These are phyloP conservation scores for Nigrospora oryzae DNA, from an alignment of 2,329 filamentous ascomycete genomes.

Conservation along the genomic window DNA sequence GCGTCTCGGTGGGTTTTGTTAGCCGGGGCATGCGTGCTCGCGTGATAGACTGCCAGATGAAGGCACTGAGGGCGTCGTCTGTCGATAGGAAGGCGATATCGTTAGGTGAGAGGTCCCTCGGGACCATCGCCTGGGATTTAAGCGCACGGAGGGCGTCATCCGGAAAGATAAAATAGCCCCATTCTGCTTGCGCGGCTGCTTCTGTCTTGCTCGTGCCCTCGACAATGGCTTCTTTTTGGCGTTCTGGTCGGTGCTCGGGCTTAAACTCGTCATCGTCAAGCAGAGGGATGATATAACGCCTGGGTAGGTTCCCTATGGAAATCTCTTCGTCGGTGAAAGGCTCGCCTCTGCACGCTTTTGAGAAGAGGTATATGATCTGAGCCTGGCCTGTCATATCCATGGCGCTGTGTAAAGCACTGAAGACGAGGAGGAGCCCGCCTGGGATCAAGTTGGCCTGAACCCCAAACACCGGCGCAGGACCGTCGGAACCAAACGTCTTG, in stretches of 20 bases:
- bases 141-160: slow-evolving; percentile 25
- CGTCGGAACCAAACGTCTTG: background rate
- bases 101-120: background rate
- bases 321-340: slow-evolving; percentile 37
- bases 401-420: slow-evolving; percentile 36
- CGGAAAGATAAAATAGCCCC: slow-evolving; percentile 36
- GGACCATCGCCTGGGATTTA: slow-evolving; percentile 25
- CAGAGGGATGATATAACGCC: slow-evolving; percentile 27
- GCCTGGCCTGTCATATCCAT: slow-evolving; percentile 44
- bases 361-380: slow-evolving; percentile 34
- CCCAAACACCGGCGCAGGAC: slow-evolving; percentile 28
- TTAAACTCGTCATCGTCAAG: slow-evolving; percentile 23
- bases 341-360: slow-evolving; percentile 37
- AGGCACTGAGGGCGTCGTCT: slow-evolving; percentile 42
- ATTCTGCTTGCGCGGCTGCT: slow-evolving; percentile 16
- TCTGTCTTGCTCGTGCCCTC: background rate
- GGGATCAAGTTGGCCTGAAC: slow-evolving; percentile 39
- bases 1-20: background rate
- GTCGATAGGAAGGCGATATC: slow-evolving; percentile 34
- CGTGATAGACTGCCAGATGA: slow-evolving; percentile 37
- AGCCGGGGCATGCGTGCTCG: slow-evolving; percentile 30
- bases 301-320: slow-evolving; percentile 28
- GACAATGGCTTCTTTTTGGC: background rate
- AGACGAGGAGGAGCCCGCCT: slow-evolving; percentile 39
- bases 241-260: background rate